phyloP scores from a whole-genome alignment of 768 basidiomycete genomes.

The Tubosaeta sp. region DNA sequence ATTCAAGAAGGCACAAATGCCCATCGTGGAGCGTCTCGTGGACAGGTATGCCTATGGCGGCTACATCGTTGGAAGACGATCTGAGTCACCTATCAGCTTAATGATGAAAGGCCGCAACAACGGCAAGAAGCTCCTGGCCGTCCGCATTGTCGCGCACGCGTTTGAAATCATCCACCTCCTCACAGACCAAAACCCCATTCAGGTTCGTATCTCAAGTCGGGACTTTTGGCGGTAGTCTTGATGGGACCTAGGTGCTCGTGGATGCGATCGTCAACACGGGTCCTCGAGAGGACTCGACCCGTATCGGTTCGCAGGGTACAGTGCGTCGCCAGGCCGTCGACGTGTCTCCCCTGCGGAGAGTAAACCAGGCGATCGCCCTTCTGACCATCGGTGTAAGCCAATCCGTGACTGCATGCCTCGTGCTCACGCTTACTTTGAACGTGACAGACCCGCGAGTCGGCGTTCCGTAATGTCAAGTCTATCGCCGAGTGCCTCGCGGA shows the following conservation, averaged over 20 bases:
- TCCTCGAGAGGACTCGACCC: conserved; percentile 98
- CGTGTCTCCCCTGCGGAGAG: conserved; percentile 95
- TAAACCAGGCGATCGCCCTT: conserved; percentile 95
- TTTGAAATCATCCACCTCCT: conserved; percentile 99
- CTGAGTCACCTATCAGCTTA: conserved; percentile 48
- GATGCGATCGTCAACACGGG: conserved; percentile 99
- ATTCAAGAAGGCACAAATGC: conserved; percentile 99
- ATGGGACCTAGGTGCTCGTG: conserved; percentile 69
- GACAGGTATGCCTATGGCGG: conserved; percentile 62
- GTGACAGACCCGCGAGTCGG: conserved; percentile 91
- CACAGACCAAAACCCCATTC: conserved; percentile 99
- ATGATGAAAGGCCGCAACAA: conserved; percentile 99
- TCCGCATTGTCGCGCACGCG: conserved; percentile 98
- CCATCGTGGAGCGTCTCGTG: conserved; percentile 98
- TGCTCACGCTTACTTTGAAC: conserved; percentile 1
- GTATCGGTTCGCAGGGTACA: conserved; percentile 99
- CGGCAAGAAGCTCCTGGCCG: conserved; percentile 98
- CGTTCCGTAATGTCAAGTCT: conserved; percentile 99
- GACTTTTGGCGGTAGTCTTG: neutral
- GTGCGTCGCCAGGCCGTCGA: conserved; percentile 99
- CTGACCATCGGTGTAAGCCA: conserved; percentile 89
- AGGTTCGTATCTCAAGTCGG: conserved; percentile 49
- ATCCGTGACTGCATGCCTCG: neutral
- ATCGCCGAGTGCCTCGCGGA: conserved; percentile 98
- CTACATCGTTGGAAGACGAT: neutral